phyloP scores from a whole-genome alignment of 495 filamentous ascomycete genomes.

The Gamarada debralockiae region DNA sequence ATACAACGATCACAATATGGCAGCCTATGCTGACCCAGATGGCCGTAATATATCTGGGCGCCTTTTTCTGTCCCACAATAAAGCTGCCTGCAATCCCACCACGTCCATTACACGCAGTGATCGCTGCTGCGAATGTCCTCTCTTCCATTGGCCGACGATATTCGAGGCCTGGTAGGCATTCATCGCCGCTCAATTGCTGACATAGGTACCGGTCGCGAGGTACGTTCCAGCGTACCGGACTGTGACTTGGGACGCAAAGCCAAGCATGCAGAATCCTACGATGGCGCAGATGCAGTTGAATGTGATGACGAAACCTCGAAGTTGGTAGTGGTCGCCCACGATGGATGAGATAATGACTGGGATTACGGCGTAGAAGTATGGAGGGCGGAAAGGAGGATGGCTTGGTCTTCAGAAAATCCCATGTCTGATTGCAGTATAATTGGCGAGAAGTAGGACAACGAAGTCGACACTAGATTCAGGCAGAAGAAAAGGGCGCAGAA shows the following conservation, averaged over 20 bases:
- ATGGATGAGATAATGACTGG: constrained; percentile 68
- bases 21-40: constrained; percentile 67
- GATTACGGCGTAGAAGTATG: constrained; percentile 72
- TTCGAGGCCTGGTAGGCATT: constrained; percentile 72
- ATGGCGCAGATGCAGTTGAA: constrained; percentile 75
- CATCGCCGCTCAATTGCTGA: constrained; percentile 77
- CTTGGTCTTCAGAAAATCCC: constrained; percentile 61
- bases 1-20: constrained; percentile 62
- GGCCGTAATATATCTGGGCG: constrained; percentile 64
- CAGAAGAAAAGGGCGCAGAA: constrained; percentile 72
- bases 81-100: constrained; percentile 75
- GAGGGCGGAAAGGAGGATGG: constrained; percentile 73
- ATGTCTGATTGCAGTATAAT: constrained; percentile 70
- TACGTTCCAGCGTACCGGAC: constrained; percentile 72
- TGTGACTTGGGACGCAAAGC: constrained; percentile 61
- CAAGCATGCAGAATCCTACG: constrained; percentile 68
- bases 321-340: constrained; percentile 59
- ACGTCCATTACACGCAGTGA: constrained; percentile 68
- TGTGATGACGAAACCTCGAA: constrained; percentile 64
- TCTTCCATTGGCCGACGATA: constrained; percentile 72
- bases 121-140: constrained; percentile 64
- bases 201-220: constrained; percentile 73
- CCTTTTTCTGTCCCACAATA: constrained; percentile 65
- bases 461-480: constrained; percentile 66
- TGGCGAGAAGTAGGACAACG: constrained; percentile 65